Evolutionary conservation across 2,329 filamentous ascomycete genomes (phyloP).

Genomic region (Fusarium luffae): DNA sequence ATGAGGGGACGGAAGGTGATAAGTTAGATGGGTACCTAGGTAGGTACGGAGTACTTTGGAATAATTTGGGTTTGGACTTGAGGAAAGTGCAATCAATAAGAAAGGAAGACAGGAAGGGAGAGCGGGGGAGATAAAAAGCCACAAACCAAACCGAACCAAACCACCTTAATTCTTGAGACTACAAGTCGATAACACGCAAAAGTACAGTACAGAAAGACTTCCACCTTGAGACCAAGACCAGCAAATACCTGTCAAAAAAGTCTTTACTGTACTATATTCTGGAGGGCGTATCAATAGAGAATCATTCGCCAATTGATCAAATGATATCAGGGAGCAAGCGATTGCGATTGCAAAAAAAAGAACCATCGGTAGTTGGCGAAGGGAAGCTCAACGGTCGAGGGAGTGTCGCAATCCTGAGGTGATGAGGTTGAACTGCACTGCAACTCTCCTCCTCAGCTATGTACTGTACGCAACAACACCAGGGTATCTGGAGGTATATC

Average conservation of each 20-base stretch:
- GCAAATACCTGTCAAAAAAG: constrained; percentile 23
- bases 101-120: constrained; percentile 19
- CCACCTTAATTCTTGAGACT: constrained; percentile 9
- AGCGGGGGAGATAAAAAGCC: constrained; percentile 38
- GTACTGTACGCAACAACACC: neutral
- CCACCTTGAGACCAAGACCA: neutral
- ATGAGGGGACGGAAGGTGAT: neutral
- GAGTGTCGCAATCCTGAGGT: constrained; percentile 23
- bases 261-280: constrained; percentile 16
- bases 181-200: constrained; percentile 17
- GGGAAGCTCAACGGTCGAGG: neutral
- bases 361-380: constrained; percentile 18
- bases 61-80: constrained; percentile 14
- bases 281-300: constrained; percentile 27
- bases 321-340: neutral
- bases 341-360: neutral
- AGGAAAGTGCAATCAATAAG: constrained; percentile 14
- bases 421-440: constrained; percentile 5
- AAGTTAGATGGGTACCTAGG: neutral
- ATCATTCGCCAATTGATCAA: neutral
- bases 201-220: neutral
- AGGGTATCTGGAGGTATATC: constrained; percentile 7
- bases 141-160: constrained; percentile 1
- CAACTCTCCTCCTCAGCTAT: constrained; percentile 2
- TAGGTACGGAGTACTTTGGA: neutral